Evolutionary conservation across 23 red algal genomes (phyloP).

Genomic region (Agarophyton chilense): DNA sequence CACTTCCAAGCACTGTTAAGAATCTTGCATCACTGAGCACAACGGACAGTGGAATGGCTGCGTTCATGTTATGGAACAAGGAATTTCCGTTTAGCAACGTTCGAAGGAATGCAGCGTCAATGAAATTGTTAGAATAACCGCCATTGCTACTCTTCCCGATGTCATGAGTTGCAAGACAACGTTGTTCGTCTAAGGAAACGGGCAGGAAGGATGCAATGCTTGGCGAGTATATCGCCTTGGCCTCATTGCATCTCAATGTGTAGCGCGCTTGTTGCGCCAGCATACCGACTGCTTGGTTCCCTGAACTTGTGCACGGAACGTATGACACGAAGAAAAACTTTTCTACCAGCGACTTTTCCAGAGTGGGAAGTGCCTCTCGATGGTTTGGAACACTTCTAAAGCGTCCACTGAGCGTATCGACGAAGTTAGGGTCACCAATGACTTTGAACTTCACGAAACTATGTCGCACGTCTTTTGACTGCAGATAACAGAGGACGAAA

Average conservation of each 20-base stretch:
- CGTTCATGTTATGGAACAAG: neutral
- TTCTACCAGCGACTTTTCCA: neutral
- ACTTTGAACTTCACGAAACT: neutral
- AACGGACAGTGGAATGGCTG: neutral
- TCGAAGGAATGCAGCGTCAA: neutral
- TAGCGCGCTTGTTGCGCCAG: neutral
- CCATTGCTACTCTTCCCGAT: neutral
- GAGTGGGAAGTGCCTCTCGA: neutral
- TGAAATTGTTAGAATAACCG: neutral
- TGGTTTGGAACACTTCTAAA: neutral
- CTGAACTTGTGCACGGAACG: neutral
- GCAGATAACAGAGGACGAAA: neutral
- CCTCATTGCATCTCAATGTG: neutral
- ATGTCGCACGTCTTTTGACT: neutral
- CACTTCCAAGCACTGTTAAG: neutral
- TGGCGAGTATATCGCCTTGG: neutral
- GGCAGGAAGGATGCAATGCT: neutral
- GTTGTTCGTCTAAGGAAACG: neutral
- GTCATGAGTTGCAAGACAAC: neutral
- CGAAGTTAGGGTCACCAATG: neutral
- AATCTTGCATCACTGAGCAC: neutral
- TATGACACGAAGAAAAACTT: neutral
- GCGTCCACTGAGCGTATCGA: neutral
- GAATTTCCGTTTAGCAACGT: neutral
- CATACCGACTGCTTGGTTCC: neutral